Conservation (phyloP, 1,284 basidiomycete species). For the Pholiota adiposa region DNA sequence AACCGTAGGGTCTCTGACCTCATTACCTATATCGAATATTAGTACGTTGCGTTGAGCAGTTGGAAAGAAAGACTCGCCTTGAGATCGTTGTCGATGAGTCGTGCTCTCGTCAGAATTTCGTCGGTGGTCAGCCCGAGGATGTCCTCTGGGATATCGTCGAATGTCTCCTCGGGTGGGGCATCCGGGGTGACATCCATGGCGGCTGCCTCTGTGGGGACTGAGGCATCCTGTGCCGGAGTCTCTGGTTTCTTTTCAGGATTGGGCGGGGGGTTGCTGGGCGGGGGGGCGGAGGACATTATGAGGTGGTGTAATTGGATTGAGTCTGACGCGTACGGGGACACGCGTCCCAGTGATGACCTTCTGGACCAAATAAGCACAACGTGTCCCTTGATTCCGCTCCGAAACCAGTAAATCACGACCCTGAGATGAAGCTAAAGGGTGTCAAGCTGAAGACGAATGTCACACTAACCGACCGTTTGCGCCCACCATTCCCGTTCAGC, state of each 20-base stretch:
- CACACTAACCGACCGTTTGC: constrained; percentile 1
- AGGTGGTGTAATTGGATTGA: constrained; percentile 26
- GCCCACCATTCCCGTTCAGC: neutral
- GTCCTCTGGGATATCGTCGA: constrained; percentile 84
- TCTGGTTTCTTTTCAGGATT: constrained; percentile 58
- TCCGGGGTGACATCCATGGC: constrained; percentile 79
- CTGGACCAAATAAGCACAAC: constrained; percentile 39
- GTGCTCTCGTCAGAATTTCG: constrained; percentile 85
- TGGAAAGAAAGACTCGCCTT: constrained; percentile 58
- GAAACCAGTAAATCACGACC: constrained; percentile 8
- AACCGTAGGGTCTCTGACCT: constrained; percentile 91
- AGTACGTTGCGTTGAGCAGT: neutral
- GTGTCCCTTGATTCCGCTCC: constrained; percentile 14
- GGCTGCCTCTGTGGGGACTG: constrained; percentile 42
- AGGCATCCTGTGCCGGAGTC: constrained; percentile 37
- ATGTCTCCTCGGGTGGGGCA: constrained; percentile 72
- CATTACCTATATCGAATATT: constrained; percentile 72
- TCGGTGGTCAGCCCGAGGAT: constrained; percentile 76
- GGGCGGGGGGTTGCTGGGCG: constrained; percentile 56
- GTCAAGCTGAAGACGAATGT: constrained; percentile 5
- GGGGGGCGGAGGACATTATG: constrained; percentile 67
- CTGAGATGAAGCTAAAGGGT: constrained; percentile 11
- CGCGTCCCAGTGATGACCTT: constrained; percentile 33
- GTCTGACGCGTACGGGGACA: constrained; percentile 40
- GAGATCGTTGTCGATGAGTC: constrained; percentile 94